Percentiles rank a stretch among this genome's conserved stretches.
These are phyloP conservation scores for Aspergillus sp. DNA, from an alignment of 2,329 filamentous ascomycete genomes.

Conservation along the genomic window DNA sequence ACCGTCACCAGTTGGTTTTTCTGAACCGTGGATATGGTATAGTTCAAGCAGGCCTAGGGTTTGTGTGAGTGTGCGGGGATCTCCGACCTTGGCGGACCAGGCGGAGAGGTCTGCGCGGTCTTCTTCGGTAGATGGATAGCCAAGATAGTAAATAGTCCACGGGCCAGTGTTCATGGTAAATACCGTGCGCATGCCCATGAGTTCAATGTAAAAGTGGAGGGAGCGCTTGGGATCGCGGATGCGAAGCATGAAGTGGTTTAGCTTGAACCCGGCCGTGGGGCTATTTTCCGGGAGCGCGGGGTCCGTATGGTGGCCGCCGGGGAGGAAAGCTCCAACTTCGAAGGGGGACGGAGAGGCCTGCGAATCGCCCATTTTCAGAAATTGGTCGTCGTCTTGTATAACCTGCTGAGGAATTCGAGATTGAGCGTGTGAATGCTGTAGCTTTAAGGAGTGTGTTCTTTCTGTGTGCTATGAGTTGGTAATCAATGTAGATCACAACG, in stretches of 20 bases:
- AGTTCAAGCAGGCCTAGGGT: conserved; percentile 38
- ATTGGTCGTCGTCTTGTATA: neutral
- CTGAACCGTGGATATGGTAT: conserved; percentile 38
- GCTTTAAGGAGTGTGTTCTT: neutral
- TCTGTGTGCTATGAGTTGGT: neutral
- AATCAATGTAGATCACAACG: neutral
- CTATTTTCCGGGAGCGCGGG: conserved; percentile 26
- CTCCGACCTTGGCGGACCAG: conserved; percentile 30
- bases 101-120: conserved; percentile 25
- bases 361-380: neutral
- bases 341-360: conserved; percentile 15
- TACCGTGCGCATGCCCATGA: conserved; percentile 41
- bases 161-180: conserved; percentile 42
- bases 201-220: conserved; percentile 39
- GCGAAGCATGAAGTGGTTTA: conserved; percentile 42
- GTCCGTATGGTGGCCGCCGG: conserved; percentile 31
- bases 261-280: conserved; percentile 33
- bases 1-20: conserved; percentile 20
- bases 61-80: conserved; percentile 26
- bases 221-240: conserved; percentile 35
- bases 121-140: conserved; percentile 33
- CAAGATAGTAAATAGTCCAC: conserved; percentile 43
- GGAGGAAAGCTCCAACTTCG: conserved; percentile 28
- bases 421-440: no score
- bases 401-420: neutral